Evolutionary conservation across 2,329 filamentous ascomycete species (phyloP), one percentile per base, ranked within the genome.

Genomic region (Curvularia hawaiiensis): DNA sequence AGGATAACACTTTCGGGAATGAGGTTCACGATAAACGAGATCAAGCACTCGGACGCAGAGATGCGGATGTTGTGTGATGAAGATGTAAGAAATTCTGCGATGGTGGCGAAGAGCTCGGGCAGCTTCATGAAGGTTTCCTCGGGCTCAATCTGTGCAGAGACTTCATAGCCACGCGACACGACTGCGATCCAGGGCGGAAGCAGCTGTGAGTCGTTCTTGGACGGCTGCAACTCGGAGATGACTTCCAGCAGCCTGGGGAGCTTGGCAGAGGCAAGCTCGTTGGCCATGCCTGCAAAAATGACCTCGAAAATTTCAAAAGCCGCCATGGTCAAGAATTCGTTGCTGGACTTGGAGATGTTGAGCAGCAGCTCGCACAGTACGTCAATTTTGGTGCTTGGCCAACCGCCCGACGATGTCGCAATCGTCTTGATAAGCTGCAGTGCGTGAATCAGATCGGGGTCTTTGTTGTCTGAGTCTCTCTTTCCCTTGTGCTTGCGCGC

Each of bases 261-360:
- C 78, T 98, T 99, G 1, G 91, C 86, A 3, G 92, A 96, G 0
- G 93, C 91, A 48, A 93, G 84, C 65, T 96, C 92, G 64, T 93
- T 90, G 16, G 88, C 86, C 89, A 99, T 93, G 8, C 92, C 90
- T 67, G 90, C 89, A 65, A 99, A 98, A 44, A 98, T 96, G 75
- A 96, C 90, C 76, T 99, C 95, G 69, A 99, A 99, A 4, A 98
- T 94, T 64, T 97, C 94, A 68, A 99, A 97, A 0, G 93, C 90
- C 11, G 91, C 90, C 89, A 98, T 96, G 31, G 93, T 96, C 82
- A 99, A 88, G 75, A 94, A 96, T 74, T 98, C 93, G 75, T 96
- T 97, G 75, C 88, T 95, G 9, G 90, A 93, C 71, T 89, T 89
- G 30, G 94, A 94, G 60, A 98, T 96, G 65, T 88, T 88, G 65